Evolutionary conservation across 2,329 filamentous ascomycete genomes (phyloP), one percentile per base, ranked within the genome.

Genomic region (Bimuria novae-zelandiae): DNA sequence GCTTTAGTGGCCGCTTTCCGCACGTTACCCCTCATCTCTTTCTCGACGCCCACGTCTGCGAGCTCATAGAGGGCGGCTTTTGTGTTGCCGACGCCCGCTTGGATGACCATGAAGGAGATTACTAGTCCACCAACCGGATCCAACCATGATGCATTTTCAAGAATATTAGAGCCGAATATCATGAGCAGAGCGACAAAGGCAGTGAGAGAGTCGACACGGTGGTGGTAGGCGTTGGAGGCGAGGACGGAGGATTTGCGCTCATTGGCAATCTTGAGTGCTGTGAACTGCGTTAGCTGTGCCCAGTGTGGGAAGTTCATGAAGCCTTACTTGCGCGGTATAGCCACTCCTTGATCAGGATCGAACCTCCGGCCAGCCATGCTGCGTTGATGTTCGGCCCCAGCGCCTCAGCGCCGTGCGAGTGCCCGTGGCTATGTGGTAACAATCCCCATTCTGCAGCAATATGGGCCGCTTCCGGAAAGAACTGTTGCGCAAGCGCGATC

Each of bases 161-260:
- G 82, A 47, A 95, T 80, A 74, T 97, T 96, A 42, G 92, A 92
- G 39, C 92, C 92, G 16, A 91, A 85, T 65, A 99, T 96, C 21
- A 90, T 93, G 52, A 89, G 81, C 25, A 97, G 82, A 1, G 94
- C 95, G 51, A 97, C 94, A 64, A 97, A 89, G 60, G 93, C 93
- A 1, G 94, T 99, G 51, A 97, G 82, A 53, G 92, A 96, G 76
- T 99, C 94, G 70, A 99, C 88, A 55, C 94, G 90, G 79, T 97
- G 94, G 76, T 99, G 94, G 61, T 97, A 83, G 54, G 94, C 93
- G 70, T 99, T 99, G 53, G 92, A 97, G 33, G 93, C 92, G 21
- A 99, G 85, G 54, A 99, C 92, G 6, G 92, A 95, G 11, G 93
- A 97, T 71, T 96, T 96, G 73, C 93, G 90, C 76, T 96, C 90